Evolutionary conservation across 2,329 filamentous ascomycete species (phyloP).

Genomic region (Ophiostoma triangulosporum): DNA sequence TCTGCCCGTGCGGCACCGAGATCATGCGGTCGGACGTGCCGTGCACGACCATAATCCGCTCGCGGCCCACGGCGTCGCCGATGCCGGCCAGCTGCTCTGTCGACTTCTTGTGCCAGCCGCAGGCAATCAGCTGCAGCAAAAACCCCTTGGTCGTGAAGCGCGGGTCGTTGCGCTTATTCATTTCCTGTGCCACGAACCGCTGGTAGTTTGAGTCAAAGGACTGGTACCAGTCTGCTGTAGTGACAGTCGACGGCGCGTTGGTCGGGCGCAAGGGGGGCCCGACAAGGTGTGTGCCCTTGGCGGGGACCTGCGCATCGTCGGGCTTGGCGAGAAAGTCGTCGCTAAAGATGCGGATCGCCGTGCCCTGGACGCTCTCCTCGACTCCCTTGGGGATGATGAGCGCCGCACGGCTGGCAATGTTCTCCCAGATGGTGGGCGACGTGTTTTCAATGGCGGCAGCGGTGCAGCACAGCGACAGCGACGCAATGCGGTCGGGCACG

Average conservation of each 20-base stretch:
- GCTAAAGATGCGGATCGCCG: slow-evolving; percentile 54
- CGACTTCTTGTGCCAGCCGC: slow-evolving; percentile 67
- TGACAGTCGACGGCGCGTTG: neutral
- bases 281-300: slow-evolving; percentile 14
- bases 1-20: slow-evolving; percentile 51
- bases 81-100: slow-evolving; percentile 50
- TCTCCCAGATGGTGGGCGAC: slow-evolving; percentile 43
- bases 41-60: slow-evolving; percentile 65
- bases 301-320: slow-evolving; percentile 41
- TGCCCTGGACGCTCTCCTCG: slow-evolving; percentile 50
- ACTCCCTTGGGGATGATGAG: slow-evolving; percentile 57
- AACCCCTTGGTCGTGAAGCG: slow-evolving; percentile 56
- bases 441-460: slow-evolving; percentile 48
- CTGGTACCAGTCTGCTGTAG: slow-evolving; percentile 9
- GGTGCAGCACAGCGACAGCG: slow-evolving; percentile 48
- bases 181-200: slow-evolving; percentile 67
- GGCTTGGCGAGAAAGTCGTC: slow-evolving; percentile 46
- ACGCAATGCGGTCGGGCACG: slow-evolving; percentile 38
- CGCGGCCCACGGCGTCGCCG: slow-evolving; percentile 54
- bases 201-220: slow-evolving; percentile 63
- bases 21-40: slow-evolving; percentile 71
- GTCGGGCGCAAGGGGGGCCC: slow-evolving; percentile 7
- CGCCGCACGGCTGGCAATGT: slow-evolving; percentile 41
- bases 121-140: slow-evolving; percentile 63
- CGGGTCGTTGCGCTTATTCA: slow-evolving; percentile 53